phyloP scores from a whole-genome alignment of 331 rosid species.

The Acacia concinna region DNA sequence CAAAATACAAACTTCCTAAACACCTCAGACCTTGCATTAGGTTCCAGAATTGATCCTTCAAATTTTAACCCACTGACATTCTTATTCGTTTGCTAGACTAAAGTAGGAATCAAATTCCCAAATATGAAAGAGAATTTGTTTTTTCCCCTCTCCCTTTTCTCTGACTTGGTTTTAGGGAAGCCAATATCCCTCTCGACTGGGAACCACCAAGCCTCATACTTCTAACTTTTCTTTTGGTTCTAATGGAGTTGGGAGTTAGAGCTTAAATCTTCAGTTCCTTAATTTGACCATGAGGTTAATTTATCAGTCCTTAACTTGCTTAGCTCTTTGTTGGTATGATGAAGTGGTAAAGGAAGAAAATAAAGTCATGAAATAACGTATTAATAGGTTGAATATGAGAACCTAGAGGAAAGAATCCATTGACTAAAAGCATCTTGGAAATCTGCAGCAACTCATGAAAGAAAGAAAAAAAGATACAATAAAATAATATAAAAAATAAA shows the following conservation, averaged over 20 bases:
- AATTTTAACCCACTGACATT: conserved; percentile 37
- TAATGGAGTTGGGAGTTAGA: conserved; percentile 40
- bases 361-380: conserved; percentile 30
- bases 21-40: conserved; percentile 45
- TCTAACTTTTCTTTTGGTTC: conserved; percentile 30
- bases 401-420: conserved; percentile 49
- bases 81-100: conserved; percentile 47
- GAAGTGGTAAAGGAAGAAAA: conserved; percentile 27
- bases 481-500: not conserved
- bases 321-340: conserved; percentile 9
- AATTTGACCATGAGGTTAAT: conserved; percentile 28
- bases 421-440: conserved; percentile 56
- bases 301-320: conserved; percentile 29
- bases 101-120: conserved; percentile 70
- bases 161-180: conserved; percentile 49
- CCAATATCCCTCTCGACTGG: conserved; percentile 44
- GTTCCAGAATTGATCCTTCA: conserved; percentile 56
- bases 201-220: conserved; percentile 45
- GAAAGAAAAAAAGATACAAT: conserved; percentile 7
- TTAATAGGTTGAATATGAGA: conserved; percentile 41
- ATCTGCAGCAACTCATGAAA: conserved; percentile 28
- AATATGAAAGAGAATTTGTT: conserved; percentile 41
- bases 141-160: not conserved
- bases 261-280: conserved; percentile 12
- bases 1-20: conserved; percentile 29